phyloP scores from a whole-genome alignment of 2,329 filamentous ascomycete genomes.

The Knufia petricola region DNA sequence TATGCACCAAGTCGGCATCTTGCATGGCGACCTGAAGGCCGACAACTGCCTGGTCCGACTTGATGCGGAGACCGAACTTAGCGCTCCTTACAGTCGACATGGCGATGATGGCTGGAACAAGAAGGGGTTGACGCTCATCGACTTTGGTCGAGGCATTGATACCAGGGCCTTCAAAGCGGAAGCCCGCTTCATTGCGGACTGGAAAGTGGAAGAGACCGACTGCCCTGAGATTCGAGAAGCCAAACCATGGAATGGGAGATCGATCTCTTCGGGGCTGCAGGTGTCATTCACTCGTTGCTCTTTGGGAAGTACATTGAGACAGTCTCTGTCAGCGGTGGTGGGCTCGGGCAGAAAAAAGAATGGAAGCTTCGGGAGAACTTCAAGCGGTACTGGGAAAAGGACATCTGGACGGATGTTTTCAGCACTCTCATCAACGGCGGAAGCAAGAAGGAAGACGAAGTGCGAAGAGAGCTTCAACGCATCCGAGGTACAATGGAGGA shows the following conservation, averaged over 20 bases:
- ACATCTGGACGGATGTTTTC: constrained; percentile 78
- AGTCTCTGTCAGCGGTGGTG: constrained; percentile 24
- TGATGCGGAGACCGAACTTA: constrained; percentile 29
- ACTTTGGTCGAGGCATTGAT: constrained; percentile 91
- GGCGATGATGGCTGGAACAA: constrained; percentile 68
- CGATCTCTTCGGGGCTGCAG: constrained; percentile 88
- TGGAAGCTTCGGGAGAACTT: constrained; percentile 74
- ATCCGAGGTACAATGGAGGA: constrained; percentile 19
- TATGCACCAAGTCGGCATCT: constrained; percentile 65
- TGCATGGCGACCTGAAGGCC: constrained; percentile 90
- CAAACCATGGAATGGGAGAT: constrained; percentile 96
- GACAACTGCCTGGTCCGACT: constrained; percentile 92
- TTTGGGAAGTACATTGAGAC: constrained; percentile 96
- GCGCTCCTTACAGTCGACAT: constrained; percentile 61
- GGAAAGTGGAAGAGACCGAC: constrained; percentile 78
- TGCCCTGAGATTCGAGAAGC: constrained; percentile 93
- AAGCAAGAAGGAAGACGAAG: constrained; percentile 52
- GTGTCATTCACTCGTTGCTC: constrained; percentile 75
- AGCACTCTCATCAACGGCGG: constrained; percentile 74
- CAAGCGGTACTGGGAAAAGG: constrained; percentile 94
- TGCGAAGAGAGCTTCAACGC: constrained; percentile 35
- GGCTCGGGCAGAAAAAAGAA: constrained; percentile 42
- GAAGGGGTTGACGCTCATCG: constrained; percentile 78
- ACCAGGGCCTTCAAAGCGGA: constrained; percentile 71
- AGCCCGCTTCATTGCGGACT: constrained; percentile 88